Evolutionary conservation across 2,329 filamentous ascomycete genomes (phyloP), one percentile per base, ranked within the genome.

Genomic region (Scytalidium sp.): DNA sequence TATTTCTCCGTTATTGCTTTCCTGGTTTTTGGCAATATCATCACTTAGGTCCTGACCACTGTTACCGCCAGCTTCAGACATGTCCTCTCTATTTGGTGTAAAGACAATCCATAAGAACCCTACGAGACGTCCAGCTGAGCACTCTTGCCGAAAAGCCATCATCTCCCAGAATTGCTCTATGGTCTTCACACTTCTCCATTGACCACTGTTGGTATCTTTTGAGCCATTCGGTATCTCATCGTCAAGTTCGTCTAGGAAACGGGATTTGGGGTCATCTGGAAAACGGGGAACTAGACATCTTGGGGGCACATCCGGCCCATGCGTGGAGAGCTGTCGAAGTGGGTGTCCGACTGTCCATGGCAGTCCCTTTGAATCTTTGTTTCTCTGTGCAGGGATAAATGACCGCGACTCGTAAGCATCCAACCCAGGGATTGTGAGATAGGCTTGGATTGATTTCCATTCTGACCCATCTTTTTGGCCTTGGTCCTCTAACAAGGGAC

Each of bases 131-230:
- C 94, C 95, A 27, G 91, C 90, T 1, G 92, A 96, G 64, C 94
- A 99, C 64, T 99, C 94, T 66, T 97, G 94, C 50, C 94, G 79
- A 64, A 89, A 97, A 0, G 92, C 87, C 93, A 99, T 97, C 79
- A 96, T 88, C 54, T 99, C 94, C 94, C 94, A 99, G 63, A 99
- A 99, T 58, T 92, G 85, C n/a, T 92, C 88, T 39, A 99, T 72
- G 0, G 84, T 88, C 64, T 80, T 85, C 20, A 97, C 84, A 52
- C 87, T 91, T 64, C 84, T 88, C 94, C 94, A 99, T 50, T 81
- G 77, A 0, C 88, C 88, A 3, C 73, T 71, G 21, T 74, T 76
- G 56, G 81, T 79, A 56, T 79, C 70, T 47, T 71, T 71, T 4
- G 70, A 70, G 2, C 79, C 75, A 23, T 81, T 81, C 1, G 81